A percentile compares a stretch with the other conserved stretches of the same genome.
phyloP scores from a whole-genome alignment of 768 basidiomycete genomes.

The Lentinula raphanica region DNA sequence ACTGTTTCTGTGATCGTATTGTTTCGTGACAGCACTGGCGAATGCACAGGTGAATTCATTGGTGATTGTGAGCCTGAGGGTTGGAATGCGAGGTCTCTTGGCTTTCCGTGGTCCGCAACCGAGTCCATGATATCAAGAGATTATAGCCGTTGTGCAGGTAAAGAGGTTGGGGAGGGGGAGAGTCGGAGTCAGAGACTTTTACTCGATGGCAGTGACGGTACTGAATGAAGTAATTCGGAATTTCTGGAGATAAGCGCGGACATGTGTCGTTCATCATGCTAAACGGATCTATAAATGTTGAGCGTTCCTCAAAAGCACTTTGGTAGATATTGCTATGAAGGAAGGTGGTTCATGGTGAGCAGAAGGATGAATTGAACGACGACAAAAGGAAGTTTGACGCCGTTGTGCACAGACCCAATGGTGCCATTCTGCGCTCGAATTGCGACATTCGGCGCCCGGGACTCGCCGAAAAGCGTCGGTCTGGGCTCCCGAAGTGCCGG shows the following conservation, averaged over 20 bases:
- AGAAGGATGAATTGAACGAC: background rate
- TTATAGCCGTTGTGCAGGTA: background rate
- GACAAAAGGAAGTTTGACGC: slow-evolving; percentile 4
- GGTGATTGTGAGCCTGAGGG: background rate
- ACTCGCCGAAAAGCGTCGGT: background rate
- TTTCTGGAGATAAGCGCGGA: background rate
- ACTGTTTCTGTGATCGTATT: background rate
- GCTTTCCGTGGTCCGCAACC: background rate
- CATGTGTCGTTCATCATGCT: background rate
- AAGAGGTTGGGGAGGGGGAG: background rate
- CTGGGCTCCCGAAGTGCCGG: too few relatives aligned
- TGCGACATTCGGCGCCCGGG: slow-evolving; percentile 1
- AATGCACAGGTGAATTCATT: background rate
- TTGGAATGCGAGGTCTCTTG: background rate
- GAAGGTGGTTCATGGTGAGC: background rate
- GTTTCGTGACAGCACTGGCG: background rate
- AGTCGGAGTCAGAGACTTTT: background rate
- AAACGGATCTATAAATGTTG: background rate
- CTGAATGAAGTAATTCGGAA: background rate
- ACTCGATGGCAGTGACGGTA: too few relatives aligned
- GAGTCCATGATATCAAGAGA: background rate
- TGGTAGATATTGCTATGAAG: background rate
- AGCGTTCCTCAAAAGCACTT: background rate
- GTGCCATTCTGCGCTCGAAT: background rate
- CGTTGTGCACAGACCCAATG: background rate